Percentiles rank a stretch among this genome's conserved stretches.
These are phyloP conservation scores for Komagataella kurtzmanii DNA, from an alignment of 805 yeast genomes.

Conservation along the genomic window DNA sequence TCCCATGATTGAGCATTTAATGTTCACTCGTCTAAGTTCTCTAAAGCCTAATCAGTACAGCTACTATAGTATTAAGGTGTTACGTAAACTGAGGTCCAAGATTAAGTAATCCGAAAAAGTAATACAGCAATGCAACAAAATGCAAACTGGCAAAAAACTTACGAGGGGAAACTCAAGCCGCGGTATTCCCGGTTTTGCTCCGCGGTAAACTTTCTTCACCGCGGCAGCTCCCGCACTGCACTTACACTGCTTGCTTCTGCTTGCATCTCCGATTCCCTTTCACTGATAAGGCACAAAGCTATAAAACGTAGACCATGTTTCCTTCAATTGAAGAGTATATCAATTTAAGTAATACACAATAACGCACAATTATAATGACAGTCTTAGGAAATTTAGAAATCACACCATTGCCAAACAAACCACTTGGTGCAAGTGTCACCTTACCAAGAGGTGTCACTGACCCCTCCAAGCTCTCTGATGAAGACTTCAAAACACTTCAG, in stretches of 20 bases:
- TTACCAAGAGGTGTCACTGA: constrained; percentile 63
- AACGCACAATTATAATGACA: constrained; percentile 7
- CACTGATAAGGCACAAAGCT: neutral
- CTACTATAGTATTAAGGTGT: too few species aligned
- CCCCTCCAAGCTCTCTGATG: constrained; percentile 53
- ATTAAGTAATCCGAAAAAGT: too few species aligned
- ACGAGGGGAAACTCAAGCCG: too few species aligned
- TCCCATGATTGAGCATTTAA: neutral
- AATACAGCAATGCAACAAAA: too few species aligned
- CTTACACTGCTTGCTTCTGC: neutral
- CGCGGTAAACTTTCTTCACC: neutral
- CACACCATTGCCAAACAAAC: constrained; percentile 32
- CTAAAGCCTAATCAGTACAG: too few species aligned
- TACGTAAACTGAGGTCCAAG: too few species aligned
- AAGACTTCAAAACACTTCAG: constrained; percentile 47
- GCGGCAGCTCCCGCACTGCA: neutral
- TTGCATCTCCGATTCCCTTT: neutral
- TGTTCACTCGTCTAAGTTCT: too few species aligned
- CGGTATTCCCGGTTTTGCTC: too few species aligned
- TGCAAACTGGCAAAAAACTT: too few species aligned
- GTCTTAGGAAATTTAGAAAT: constrained; percentile 17
- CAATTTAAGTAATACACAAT: neutral
- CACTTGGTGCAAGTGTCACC: constrained; percentile 56
- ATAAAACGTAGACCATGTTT: neutral
- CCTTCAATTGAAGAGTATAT: neutral